phyloP scores from a whole-genome alignment of 2,329 filamentous ascomycete species.

The Talaromyces sp. region DNA sequence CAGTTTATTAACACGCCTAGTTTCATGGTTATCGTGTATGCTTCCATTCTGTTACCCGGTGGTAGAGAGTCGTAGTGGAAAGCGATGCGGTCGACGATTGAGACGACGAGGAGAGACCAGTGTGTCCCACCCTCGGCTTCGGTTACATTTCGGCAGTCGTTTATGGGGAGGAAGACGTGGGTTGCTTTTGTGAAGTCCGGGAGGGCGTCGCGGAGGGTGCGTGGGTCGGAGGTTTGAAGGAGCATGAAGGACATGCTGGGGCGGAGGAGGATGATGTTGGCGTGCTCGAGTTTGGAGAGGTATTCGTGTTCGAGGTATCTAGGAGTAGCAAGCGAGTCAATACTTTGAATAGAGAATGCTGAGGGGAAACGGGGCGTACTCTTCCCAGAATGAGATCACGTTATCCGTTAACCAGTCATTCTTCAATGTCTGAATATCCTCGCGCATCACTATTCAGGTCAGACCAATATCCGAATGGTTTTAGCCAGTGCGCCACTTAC shows the following conservation, averaged over 20 bases:
- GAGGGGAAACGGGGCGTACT: conserved; percentile 57
- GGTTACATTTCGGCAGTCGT: conserved; percentile 75
- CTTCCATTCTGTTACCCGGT: conserved; percentile 72
- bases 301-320: conserved; percentile 86
- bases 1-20: conserved; percentile 67
- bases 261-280: conserved; percentile 84
- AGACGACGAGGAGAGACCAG: conserved; percentile 91
- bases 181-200: conserved; percentile 78
- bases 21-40: conserved; percentile 66
- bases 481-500: conserved; percentile 52
- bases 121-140: conserved; percentile 87
- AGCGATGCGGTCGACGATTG: conserved; percentile 80
- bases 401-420: conserved; percentile 97
- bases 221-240: conserved; percentile 66
- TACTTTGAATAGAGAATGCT: neutral
- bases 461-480: neutral
- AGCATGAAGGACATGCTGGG: conserved; percentile 92
- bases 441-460: conserved; percentile 68
- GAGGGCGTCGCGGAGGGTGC: conserved; percentile 64
- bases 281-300: conserved; percentile 73
- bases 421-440: conserved; percentile 84
- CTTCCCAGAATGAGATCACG: conserved; percentile 97
- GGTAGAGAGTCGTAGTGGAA: conserved; percentile 95
- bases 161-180: conserved; percentile 94
- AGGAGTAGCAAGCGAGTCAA: neutral